These are phyloP conservation scores for Petunia secreta DNA, from an alignment of 257 asterid species.

Conservation along the genomic window DNA sequence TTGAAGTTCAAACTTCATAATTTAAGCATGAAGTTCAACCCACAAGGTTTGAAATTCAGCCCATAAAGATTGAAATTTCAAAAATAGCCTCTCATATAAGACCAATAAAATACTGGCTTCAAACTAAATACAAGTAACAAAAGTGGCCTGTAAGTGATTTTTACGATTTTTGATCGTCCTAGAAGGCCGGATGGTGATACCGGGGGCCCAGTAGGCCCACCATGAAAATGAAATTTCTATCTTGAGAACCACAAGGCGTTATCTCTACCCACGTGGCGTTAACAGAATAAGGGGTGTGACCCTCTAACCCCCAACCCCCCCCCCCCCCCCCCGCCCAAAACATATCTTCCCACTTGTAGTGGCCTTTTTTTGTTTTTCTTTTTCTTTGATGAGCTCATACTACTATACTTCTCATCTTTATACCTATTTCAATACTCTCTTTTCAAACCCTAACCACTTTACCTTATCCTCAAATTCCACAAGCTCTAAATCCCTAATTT, in stretches of 20 bases:
- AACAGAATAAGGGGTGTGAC: background rate
- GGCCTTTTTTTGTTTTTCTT: background rate
- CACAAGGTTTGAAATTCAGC: too few species aligned
- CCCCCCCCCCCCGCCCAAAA: background rate
- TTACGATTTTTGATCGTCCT: background rate
- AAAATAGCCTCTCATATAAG: too few species aligned
- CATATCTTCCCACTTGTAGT: background rate
- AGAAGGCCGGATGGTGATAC: background rate
- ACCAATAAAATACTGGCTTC: too few species aligned
- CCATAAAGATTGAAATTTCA: too few species aligned
- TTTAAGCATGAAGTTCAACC: too few species aligned
- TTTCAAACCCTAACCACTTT: constrained; percentile 3
- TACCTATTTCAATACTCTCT: background rate
- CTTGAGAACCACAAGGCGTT: constrained; percentile 12
- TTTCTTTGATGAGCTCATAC: background rate
- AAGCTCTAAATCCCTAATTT: background rate
- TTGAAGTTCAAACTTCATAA: too few species aligned
- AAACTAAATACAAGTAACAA: too few species aligned
- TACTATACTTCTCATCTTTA: background rate
- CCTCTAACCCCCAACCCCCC: background rate
- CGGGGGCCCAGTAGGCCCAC: constrained; percentile 19
- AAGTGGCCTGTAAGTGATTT: too few species aligned
- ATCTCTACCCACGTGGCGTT: constrained; percentile 7
- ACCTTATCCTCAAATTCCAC: background rate
- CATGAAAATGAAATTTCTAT: background rate